Evolutionary conservation across 2,329 filamentous ascomycete genomes (phyloP).

Genomic region (Colletotrichum tanaceti): DNA sequence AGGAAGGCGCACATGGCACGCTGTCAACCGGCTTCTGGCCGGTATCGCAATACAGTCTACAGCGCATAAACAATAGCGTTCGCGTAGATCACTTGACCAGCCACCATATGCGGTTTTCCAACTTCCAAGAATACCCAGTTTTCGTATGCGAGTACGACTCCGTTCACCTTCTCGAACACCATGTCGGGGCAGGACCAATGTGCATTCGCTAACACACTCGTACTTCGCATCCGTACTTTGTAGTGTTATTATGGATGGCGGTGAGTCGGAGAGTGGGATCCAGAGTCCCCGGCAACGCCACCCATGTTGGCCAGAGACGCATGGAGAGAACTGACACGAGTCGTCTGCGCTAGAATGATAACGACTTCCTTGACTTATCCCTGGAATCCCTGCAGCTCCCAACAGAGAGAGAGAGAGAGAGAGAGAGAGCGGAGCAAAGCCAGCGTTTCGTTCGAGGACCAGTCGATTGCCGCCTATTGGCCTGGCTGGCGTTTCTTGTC

Average conservation of each 20-base stretch:
- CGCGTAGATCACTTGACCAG: neutral
- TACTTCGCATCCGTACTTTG: neutral
- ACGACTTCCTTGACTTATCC: slow-evolving; percentile 29
- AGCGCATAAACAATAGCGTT: slow-evolving; percentile 1
- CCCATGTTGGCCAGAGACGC: slow-evolving; percentile 10
- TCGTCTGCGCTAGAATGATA: slow-evolving; percentile 31
- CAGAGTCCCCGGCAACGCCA: slow-evolving; percentile 30
- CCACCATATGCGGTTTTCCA: neutral
- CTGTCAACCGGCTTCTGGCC: slow-evolving; percentile 11
- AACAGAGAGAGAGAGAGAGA: slow-evolving; percentile 12
- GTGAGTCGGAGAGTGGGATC: slow-evolving; percentile 32
- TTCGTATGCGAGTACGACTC: slow-evolving; percentile 11
- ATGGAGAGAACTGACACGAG: slow-evolving; percentile 28
- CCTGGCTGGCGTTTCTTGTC: slow-evolving; percentile 32
- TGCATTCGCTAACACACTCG: slow-evolving; percentile 21
- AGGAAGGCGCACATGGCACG: slow-evolving; percentile 13
- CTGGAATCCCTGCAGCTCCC: slow-evolving; percentile 33
- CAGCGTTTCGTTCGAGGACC: slow-evolving; percentile 35
- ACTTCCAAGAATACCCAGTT: neutral
- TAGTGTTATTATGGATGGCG: slow-evolving; percentile 32
- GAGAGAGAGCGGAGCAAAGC: slow-evolving; percentile 1
- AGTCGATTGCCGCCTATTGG: slow-evolving; percentile 25
- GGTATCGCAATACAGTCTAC: slow-evolving; percentile 31
- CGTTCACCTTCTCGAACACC: slow-evolving; percentile 34
- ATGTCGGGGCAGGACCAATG: slow-evolving; percentile 9